Evolutionary conservation across 2,329 filamentous ascomycete species (phyloP).

Genomic region (Alternaria brassicae): DNA sequence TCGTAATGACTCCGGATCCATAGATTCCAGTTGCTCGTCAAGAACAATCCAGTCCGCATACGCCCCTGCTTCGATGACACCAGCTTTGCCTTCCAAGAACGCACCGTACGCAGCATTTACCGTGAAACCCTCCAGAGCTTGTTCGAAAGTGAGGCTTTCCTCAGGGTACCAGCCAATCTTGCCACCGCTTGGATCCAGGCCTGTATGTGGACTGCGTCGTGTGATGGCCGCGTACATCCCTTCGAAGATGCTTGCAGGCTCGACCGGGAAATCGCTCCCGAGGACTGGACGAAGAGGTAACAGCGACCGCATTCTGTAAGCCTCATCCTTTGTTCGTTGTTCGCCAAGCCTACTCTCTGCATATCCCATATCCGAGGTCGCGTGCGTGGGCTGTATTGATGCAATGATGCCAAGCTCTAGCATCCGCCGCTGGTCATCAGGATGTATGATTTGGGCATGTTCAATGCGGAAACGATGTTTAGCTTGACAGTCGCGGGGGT

Average conservation of each 20-base stretch:
- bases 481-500: slow-evolving; percentile 59
- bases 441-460: slow-evolving; percentile 74
- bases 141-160: slow-evolving; percentile 64
- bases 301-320: slow-evolving; percentile 71
- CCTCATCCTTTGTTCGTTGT: slow-evolving; percentile 61
- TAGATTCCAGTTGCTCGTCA: slow-evolving; percentile 62
- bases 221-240: slow-evolving; percentile 74
- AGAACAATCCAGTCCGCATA: slow-evolving; percentile 77
- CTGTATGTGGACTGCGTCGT: slow-evolving; percentile 63
- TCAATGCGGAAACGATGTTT: slow-evolving; percentile 70
- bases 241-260: slow-evolving; percentile 71
- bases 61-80: slow-evolving; percentile 65
- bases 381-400: slow-evolving; percentile 75
- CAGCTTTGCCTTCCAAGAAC: slow-evolving; percentile 66
- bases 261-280: slow-evolving; percentile 75
- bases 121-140: slow-evolving; percentile 70
- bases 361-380: slow-evolving; percentile 74
- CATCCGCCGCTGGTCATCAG: slow-evolving; percentile 68
- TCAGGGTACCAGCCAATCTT: slow-evolving; percentile 65
- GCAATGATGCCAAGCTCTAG: slow-evolving; percentile 67
- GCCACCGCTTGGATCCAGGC: slow-evolving; percentile 53
- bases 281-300: slow-evolving; percentile 63
- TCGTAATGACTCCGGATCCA: slow-evolving; percentile 61
- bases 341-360: slow-evolving; percentile 66
- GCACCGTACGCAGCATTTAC: slow-evolving; percentile 64